phyloP scores from a whole-genome alignment of 2,329 filamentous ascomycete genomes.

The Pseudogymnoascus sp. region DNA sequence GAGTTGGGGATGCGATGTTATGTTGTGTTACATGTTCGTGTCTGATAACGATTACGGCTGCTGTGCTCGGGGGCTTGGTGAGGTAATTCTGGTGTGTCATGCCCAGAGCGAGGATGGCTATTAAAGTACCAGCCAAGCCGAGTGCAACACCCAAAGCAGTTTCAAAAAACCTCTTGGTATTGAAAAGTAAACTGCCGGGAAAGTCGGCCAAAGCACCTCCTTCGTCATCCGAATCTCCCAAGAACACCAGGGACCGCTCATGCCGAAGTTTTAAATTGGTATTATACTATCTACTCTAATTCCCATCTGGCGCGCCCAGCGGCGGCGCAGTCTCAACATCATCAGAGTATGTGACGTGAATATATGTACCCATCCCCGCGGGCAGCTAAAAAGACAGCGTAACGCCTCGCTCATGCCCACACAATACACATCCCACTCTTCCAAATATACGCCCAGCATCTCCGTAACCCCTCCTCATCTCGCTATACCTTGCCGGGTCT shows the following conservation, averaged over 20 bases:
- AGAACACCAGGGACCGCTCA: neutral
- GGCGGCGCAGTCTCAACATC: neutral
- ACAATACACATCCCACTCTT: neutral
- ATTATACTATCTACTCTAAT: conserved; percentile 8
- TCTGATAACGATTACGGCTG: neutral
- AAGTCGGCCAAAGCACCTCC: neutral
- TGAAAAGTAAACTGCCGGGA: neutral
- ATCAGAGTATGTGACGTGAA: conserved; percentile 1
- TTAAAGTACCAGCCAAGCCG: neutral
- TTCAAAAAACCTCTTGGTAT: conserved; percentile 2
- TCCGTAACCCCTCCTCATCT: neutral
- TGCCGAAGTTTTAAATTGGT: neutral
- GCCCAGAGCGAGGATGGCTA: neutral
- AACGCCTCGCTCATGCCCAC: conserved; percentile 2
- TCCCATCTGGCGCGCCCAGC: neutral
- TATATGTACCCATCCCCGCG: neutral
- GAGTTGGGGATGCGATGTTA: neutral
- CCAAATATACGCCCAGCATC: neutral
- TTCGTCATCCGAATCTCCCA: neutral
- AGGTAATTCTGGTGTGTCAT: neutral
- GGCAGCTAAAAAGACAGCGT: neutral
- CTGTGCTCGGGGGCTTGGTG: neutral
- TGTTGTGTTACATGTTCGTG: neutral
- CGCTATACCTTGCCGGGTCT: neutral
- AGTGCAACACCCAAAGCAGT: neutral